A percentile compares a stretch with the other conserved stretches of the same genome.
These are phyloP conservation scores for Chaetomiaceae sp. DNA, from an alignment of 2,329 filamentous ascomycete genomes.

Conservation along the genomic window DNA sequence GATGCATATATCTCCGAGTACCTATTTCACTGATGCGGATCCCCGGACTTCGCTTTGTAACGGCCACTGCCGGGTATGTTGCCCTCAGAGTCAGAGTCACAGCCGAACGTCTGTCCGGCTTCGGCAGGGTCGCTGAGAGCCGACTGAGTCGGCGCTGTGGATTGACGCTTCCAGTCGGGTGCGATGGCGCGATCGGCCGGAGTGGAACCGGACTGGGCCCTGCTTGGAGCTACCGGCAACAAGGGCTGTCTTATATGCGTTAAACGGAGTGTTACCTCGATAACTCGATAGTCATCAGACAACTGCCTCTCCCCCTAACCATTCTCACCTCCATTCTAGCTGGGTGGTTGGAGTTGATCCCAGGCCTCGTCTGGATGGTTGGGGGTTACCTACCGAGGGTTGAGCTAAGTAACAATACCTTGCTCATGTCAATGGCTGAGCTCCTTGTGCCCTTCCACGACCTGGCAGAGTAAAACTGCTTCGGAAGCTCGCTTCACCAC, in stretches of 20 bases:
- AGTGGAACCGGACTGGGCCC: not conserved
- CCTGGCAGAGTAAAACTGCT: too few species aligned
- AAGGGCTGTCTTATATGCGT: not conserved
- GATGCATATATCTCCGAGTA: not conserved
- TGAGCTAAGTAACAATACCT: too few species aligned
- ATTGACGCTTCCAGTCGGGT: not conserved
- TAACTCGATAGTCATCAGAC: not conserved
- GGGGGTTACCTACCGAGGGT: too few species aligned
- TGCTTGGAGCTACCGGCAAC: slow-evolving; percentile 1
- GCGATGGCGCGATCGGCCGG: not conserved
- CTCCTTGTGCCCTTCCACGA: too few species aligned
- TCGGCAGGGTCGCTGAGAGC: slow-evolving; percentile 16
- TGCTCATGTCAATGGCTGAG: too few species aligned
- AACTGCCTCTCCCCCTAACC: not conserved
- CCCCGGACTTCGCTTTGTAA: slow-evolving; percentile 4
- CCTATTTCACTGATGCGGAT: not conserved
- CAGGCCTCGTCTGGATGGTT: too few species aligned
- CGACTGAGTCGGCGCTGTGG: too few species aligned
- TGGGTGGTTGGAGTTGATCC: too few species aligned
- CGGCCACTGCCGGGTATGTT: slow-evolving; percentile 6
- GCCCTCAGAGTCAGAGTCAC: not conserved
- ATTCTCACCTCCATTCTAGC: too few species aligned
- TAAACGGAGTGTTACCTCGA: not conserved
- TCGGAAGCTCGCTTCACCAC: too few species aligned
- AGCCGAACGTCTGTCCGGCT: slow-evolving; percentile 14